Percentiles rank a stretch among this genome's conserved stretches.
Evolutionary conservation across 352 stramenopile species (phyloP).

Genomic region (Phytophthora vignae): DNA sequence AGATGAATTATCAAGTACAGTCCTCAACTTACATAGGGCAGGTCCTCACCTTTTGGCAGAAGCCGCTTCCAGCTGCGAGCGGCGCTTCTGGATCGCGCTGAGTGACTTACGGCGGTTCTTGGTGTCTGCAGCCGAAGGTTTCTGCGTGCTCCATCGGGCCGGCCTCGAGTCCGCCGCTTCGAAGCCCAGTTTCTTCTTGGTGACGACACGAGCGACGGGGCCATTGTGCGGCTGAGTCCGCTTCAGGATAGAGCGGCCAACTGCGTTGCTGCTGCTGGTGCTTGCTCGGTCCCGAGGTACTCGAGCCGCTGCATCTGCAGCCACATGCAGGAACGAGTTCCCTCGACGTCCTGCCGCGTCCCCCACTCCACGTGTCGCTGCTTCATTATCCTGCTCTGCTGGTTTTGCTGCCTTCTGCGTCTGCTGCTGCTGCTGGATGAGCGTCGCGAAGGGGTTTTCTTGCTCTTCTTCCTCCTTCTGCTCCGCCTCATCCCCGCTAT

Average conservation of each 20-base stretch:
- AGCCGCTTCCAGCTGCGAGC: constrained; percentile 34
- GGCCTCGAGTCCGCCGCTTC: constrained; percentile 62
- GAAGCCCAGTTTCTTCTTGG: constrained; percentile 43
- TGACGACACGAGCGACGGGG: background rate
- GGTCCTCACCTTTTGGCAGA: constrained; percentile 30
- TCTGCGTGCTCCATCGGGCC: constrained; percentile 47
- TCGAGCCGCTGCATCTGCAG: background rate
- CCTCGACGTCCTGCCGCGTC: background rate
- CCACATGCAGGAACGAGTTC: constrained; percentile 4
- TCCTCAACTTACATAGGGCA: background rate
- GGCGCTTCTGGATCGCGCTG: constrained; percentile 38
- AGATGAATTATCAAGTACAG: background rate
- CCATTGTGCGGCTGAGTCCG: constrained; percentile 11
- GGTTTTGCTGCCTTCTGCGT: constrained; percentile 9
- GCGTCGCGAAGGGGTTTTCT: constrained; percentile 72
- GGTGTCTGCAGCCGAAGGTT: constrained; percentile 37
- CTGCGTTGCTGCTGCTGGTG: background rate
- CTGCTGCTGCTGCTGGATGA: constrained; percentile 44
- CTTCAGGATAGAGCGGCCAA: constrained; percentile 28
- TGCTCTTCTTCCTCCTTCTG: constrained; percentile 35
- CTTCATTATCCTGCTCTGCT: background rate
- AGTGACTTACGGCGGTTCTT: constrained; percentile 51
- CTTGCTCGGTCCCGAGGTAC: background rate
- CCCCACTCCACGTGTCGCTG: background rate
- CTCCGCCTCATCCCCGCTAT: constrained; percentile 43